Evolutionary conservation across 805 yeast species (phyloP).

Genomic region (Candida mattraensis): DNA sequence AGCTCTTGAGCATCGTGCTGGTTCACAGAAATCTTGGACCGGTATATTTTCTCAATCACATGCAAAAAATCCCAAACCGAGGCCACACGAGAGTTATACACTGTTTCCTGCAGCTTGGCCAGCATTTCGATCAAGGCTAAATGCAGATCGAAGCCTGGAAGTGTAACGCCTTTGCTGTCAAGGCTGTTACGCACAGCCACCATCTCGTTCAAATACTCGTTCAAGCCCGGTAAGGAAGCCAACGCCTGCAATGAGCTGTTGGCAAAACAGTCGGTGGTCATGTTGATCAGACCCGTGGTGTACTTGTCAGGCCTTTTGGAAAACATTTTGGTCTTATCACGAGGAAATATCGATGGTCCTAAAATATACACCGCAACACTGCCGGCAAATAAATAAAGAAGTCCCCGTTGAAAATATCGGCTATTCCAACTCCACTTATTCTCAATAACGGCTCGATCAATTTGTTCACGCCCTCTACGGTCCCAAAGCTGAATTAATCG

Average conservation of each 20-base stretch:
- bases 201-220: slow-evolving; percentile 52
- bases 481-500: slow-evolving; percentile 1
- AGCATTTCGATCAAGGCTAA: slow-evolving; percentile 52
- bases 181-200: slow-evolving; percentile 23
- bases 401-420: no score
- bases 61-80: slow-evolving; percentile 80
- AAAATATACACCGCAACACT: slow-evolving; percentile 16
- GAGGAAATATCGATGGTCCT: slow-evolving; percentile 19
- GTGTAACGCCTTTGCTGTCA: background rate
- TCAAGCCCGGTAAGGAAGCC: slow-evolving; percentile 58
- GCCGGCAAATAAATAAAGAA: slow-evolving; percentile 3
- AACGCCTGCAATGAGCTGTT: slow-evolving; percentile 84
- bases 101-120: slow-evolving; percentile 61
- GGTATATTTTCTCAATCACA: slow-evolving; percentile 68
- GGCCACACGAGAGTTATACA: slow-evolving; percentile 49
- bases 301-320: slow-evolving; percentile 61
- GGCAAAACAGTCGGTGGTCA: slow-evolving; percentile 89
- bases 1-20: slow-evolving; percentile 98
- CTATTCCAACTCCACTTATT: no score
- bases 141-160: slow-evolving; percentile 54
- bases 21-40: slow-evolving; percentile 69
- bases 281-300: slow-evolving; percentile 81
- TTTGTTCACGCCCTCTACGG: no score
- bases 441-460: no score
- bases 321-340: slow-evolving; percentile 15